These are phyloP conservation scores for Fusarium nygamai DNA, from an alignment of 2,329 filamentous ascomycete species.

Conservation along the genomic window DNA sequence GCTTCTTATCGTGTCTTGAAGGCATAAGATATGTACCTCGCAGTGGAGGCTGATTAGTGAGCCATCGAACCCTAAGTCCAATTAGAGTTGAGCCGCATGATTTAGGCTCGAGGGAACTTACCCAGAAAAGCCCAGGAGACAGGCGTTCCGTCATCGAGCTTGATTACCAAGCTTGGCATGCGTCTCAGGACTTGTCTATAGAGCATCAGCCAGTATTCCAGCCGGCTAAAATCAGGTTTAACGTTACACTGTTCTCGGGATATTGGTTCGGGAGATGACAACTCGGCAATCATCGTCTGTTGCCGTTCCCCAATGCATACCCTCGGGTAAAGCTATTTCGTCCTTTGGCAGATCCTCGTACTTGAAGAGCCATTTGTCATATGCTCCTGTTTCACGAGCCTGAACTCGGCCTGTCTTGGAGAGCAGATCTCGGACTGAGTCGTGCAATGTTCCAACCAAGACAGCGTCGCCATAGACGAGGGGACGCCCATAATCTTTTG, in stretches of 20 bases:
- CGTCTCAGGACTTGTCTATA: slow-evolving; percentile 53
- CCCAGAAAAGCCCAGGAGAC: slow-evolving; percentile 73
- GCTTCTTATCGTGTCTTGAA: accelerated
- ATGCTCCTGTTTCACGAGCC: slow-evolving; percentile 45
- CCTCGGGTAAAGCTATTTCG: slow-evolving; percentile 51
- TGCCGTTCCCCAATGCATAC: slow-evolving; percentile 66
- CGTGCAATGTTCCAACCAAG: slow-evolving; percentile 50
- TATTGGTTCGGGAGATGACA: slow-evolving; percentile 64
- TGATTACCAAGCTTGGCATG: slow-evolving; percentile 60
- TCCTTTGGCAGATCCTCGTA: slow-evolving; percentile 54
- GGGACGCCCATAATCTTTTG: slow-evolving; percentile 32
- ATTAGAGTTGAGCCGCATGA: slow-evolving; percentile 1
- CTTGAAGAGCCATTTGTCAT: slow-evolving; percentile 69
- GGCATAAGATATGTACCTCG: slow-evolving; percentile 51
- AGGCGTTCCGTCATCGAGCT: slow-evolving; percentile 56
- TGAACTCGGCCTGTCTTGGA: slow-evolving; percentile 40
- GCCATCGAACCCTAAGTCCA: slow-evolving; percentile 62
- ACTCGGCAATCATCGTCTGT: slow-evolving; percentile 62
- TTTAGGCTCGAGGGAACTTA: slow-evolving; percentile 7
- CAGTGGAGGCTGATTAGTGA: slow-evolving; percentile 70
- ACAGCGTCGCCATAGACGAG: slow-evolving; percentile 44
- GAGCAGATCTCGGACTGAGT: slow-evolving; percentile 42
- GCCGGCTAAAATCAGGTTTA: not conserved
- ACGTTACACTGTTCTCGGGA: slow-evolving; percentile 65
- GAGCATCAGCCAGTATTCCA: not conserved